Evolutionary conservation across 306 rosid species (phyloP).

Genomic region (Prunus kanzakura): DNA sequence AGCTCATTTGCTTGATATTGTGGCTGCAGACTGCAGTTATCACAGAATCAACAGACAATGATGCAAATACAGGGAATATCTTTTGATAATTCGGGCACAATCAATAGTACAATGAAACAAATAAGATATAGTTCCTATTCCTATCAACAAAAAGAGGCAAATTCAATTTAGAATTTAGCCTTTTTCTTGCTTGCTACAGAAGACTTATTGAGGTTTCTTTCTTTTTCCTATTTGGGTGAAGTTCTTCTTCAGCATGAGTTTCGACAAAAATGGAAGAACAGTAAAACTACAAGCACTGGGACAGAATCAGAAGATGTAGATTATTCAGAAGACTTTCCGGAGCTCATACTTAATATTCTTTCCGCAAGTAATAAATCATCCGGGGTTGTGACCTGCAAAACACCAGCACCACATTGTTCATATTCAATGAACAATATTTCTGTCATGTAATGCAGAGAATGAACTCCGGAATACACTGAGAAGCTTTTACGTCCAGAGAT

Average conservation of each 20-base stretch:
- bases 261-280: neutral
- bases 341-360: slow-evolving; percentile 62
- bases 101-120: too few relatives aligned
- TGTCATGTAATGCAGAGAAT: neutral
- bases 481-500: neutral
- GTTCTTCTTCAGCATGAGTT: neutral
- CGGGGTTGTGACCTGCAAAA: slow-evolving; percentile 91
- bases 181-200: too few relatives aligned
- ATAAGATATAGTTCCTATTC: too few relatives aligned
- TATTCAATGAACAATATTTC: neutral
- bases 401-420: neutral
- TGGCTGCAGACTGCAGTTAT: too few relatives aligned
- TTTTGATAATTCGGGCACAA: too few relatives aligned
- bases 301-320: neutral
- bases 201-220: too few relatives aligned
- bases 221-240: neutral
- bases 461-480: neutral
- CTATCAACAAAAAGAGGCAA: too few relatives aligned
- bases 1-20: too few relatives aligned
- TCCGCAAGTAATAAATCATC: slow-evolving; percentile 89
- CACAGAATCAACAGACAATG: too few relatives aligned
- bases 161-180: too few relatives aligned
- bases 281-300: neutral
- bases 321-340: slow-evolving; percentile 26
- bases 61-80: too few relatives aligned